Percentiles rank a stretch among this genome's conserved stretches.
phyloP scores from a whole-genome alignment of 2,329 filamentous ascomycete genomes.

The Fusarium dimerum region DNA sequence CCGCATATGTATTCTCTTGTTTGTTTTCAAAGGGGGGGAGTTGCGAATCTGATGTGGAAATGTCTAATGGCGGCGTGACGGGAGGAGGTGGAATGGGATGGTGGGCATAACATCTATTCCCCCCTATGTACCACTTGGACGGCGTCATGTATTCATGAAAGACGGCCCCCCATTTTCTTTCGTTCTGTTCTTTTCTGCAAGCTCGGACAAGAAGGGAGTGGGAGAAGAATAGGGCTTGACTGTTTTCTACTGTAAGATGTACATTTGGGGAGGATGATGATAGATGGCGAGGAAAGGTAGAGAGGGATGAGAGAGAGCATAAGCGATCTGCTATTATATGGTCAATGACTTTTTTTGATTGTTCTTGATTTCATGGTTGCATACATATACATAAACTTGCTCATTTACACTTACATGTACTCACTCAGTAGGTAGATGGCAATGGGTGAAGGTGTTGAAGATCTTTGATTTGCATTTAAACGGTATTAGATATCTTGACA shows the following conservation, averaged over 20 bases:
- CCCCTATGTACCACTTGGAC: slow-evolving; percentile 17
- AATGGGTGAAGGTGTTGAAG: background rate
- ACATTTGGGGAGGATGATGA: slow-evolving; percentile 18
- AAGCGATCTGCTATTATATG: slow-evolving; percentile 14
- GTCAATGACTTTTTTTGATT: slow-evolving; percentile 6
- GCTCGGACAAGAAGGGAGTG: slow-evolving; percentile 3
- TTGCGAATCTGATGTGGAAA: slow-evolving; percentile 28
- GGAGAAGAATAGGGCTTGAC: slow-evolving; percentile 10
- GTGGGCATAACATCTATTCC: slow-evolving; percentile 13
- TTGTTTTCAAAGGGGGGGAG: slow-evolving; percentile 22
- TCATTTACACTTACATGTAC: too few relatives aligned
- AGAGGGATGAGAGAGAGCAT: slow-evolving; percentile 22
- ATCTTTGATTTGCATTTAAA: background rate
- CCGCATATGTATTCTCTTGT: slow-evolving; percentile 9
- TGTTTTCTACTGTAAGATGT: slow-evolving; percentile 27
- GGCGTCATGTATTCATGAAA: slow-evolving; percentile 27
- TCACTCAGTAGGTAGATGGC: background rate
- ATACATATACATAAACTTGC: too few relatives aligned
- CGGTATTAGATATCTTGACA: too few relatives aligned
- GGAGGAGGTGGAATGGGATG: slow-evolving; percentile 24
- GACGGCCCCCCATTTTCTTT: slow-evolving; percentile 9
- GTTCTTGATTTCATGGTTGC: background rate
- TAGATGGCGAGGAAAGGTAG: background rate
- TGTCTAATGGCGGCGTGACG: slow-evolving; percentile 28
- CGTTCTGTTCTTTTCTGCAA: slow-evolving; percentile 14